Conservation (phyloP, 495 filamentous ascomycete genomes). For the Elaphomyces granulatus region DNA sequence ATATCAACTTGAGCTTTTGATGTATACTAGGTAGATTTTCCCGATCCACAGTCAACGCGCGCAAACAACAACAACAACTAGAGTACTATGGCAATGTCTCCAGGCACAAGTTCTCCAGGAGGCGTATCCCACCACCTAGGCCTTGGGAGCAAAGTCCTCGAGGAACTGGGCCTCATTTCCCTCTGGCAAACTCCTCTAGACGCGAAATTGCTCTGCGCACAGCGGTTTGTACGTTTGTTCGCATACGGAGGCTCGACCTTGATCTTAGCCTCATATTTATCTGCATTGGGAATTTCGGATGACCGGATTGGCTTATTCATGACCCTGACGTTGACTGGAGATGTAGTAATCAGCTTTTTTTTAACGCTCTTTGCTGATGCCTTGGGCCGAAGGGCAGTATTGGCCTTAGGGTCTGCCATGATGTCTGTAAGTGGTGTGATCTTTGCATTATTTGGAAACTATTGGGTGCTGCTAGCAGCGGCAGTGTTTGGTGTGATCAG, state of each 20-base stretch:
- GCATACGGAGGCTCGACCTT: slow-evolving; percentile 66
- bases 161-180: slow-evolving; percentile 27
- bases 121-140: too few species aligned
- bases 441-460: slow-evolving; percentile 55
- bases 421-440: slow-evolving; percentile 55
- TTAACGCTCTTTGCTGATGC: slow-evolving; percentile 64
- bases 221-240: slow-evolving; percentile 64
- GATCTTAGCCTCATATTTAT: slow-evolving; percentile 59
- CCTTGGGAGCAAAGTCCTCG: too few species aligned
- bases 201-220: slow-evolving; percentile 57
- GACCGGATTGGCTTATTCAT: slow-evolving; percentile 76
- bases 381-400: slow-evolving; percentile 52
- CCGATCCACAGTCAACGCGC: too few species aligned
- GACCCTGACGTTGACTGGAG: slow-evolving; percentile 70
- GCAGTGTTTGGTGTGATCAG: slow-evolving; percentile 74
- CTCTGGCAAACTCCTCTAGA: slow-evolving; percentile 37
- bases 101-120: too few species aligned
- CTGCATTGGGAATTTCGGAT: slow-evolving; percentile 48
- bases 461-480: slow-evolving; percentile 57
- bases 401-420: slow-evolving; percentile 50
- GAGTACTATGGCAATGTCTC: too few species aligned
- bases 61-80: too few species aligned
- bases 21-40: too few species aligned
- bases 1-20: too few species aligned
- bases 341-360: slow-evolving; percentile 60